These are phyloP conservation scores for Tritrichomonas foetus DNA, from an alignment of 208 protist species.

Conservation along the genomic window DNA sequence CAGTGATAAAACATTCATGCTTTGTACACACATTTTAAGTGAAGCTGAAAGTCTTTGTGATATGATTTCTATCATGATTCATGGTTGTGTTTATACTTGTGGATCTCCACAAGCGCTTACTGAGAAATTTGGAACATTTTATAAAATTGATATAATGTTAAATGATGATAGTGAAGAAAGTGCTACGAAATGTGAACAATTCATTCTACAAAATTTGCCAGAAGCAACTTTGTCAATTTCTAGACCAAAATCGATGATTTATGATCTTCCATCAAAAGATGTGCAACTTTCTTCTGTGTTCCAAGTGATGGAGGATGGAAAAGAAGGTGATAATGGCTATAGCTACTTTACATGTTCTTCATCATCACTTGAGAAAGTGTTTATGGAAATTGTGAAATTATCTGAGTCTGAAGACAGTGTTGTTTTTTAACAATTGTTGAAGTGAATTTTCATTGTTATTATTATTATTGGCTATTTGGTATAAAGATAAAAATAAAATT, in stretches of 20 bases:
- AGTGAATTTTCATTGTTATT: too few relatives aligned
- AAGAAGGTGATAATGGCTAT: not conserved
- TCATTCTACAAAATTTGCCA: not conserved
- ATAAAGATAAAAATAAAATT: too few relatives aligned
- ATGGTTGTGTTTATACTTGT: not conserved
- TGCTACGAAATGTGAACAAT: not conserved
- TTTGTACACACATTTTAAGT: slow-evolving; percentile 1
- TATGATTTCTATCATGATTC: slow-evolving; percentile 19
- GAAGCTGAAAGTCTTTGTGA: slow-evolving; percentile 32
- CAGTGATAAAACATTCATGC: not conserved
- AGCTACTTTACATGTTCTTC: not conserved
- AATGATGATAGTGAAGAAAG: not conserved
- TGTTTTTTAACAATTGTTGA: too few relatives aligned
- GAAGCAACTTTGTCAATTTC: not conserved
- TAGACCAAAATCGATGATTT: not conserved
- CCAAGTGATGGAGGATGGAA: not conserved
- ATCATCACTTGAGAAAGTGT: slow-evolving; percentile 29
- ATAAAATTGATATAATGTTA: slow-evolving; percentile 24
- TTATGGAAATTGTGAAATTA: slow-evolving; percentile 2
- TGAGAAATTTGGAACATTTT: not conserved
- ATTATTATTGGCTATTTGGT: too few relatives aligned
- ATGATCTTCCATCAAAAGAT: not conserved
- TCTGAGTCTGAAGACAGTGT: not conserved
- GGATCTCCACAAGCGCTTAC: slow-evolving; percentile 12
- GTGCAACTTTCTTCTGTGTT: not conserved